Base-by-base conservation (phyloP, 495 filamentous ascomycete genomes). In the Podospora australis region DNA sequence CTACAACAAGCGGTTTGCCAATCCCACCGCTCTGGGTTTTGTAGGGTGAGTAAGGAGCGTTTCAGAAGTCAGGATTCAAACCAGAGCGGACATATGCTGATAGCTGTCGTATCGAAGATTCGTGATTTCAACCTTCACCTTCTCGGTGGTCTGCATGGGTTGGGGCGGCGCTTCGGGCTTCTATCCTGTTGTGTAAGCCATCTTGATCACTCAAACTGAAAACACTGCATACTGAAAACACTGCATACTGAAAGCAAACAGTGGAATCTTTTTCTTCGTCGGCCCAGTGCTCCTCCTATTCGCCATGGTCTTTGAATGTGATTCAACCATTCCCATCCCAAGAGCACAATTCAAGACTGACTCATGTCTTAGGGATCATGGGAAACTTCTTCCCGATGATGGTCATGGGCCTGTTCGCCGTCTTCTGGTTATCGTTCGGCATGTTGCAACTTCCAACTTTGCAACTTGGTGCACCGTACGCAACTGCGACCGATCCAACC, bases 311-410 rank as follows among this genome's bases (percentile, higher is more conserved):
- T 73, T 72, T 53, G 70, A 75, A 48, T 76, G 72, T 10, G 13
- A 36, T 6, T 10, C n/a, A 6, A n/a, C 17, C 17, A 6, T 13
- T 30, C 13, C 13, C 26, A 6, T 30, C 26, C 26, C 13, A 30
- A 6, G 26, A 30, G 6, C 6, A 30, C 6, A 6, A 30, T 30
- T 30, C 26, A 6, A 13, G 26, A 13, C 26, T 30, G 26, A 30
- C 26, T 30, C 6, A 6, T 30, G 6, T 6, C 26, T 6, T n/a
- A 30, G 17, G 40, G 70, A 65, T 75, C 32, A 67, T 74, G 65
- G 69, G 68, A 3, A 76, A 76, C 53, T 78, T 78, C 68, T 74
- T 76, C 46, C 63, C 69, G 13, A 72, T 80, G 77, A 78, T 78
- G 69, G 72, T 76, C 16, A 74, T 73, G 69, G 74, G 75, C 7